phyloP scores from a whole-genome alignment of 2,329 filamentous ascomycete genomes.

The Hypomyces rosellus region DNA sequence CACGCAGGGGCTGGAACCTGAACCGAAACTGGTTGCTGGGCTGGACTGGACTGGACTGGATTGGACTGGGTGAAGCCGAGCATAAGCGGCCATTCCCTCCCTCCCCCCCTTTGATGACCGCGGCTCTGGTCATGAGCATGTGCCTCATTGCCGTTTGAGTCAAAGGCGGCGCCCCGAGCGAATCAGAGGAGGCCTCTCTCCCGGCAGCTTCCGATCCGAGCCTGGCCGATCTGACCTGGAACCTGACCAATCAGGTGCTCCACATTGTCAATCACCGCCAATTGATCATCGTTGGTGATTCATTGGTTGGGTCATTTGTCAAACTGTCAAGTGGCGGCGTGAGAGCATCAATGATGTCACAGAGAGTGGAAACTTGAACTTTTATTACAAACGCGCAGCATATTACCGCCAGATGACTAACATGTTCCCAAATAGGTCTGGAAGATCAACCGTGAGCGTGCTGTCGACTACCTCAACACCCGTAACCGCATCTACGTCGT shows the following conservation, averaged over 20 bases:
- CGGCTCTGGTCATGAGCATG: no score
- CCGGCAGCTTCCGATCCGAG: conserved; percentile 5
- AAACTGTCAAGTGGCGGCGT: no score
- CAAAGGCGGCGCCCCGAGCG: background rate
- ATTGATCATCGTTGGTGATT: background rate
- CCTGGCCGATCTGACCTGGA: conserved; percentile 8
- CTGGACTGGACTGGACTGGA: background rate
- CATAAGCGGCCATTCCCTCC: no score
- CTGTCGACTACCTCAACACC: conserved; percentile 98
- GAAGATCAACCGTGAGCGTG: conserved; percentile 99
- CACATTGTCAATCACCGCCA: background rate
- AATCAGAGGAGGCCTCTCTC: background rate
- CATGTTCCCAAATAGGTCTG: conserved; percentile 64
- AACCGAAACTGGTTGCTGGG: no score
- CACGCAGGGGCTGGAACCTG: no score
- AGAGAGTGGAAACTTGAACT: background rate
- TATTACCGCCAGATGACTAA: conserved; percentile 18
- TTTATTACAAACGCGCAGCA: background rate
- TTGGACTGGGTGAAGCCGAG: background rate
- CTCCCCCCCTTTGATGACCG: no score
- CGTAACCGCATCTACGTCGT: conserved; percentile 98
- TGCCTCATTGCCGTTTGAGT: background rate
- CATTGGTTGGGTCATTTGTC: no score
- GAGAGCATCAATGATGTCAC: background rate
- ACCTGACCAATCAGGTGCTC: conserved; percentile 5